Conservation (phyloP, 2,329 filamentous ascomycete species). For the Ceratocystis smalleyi region DNA sequence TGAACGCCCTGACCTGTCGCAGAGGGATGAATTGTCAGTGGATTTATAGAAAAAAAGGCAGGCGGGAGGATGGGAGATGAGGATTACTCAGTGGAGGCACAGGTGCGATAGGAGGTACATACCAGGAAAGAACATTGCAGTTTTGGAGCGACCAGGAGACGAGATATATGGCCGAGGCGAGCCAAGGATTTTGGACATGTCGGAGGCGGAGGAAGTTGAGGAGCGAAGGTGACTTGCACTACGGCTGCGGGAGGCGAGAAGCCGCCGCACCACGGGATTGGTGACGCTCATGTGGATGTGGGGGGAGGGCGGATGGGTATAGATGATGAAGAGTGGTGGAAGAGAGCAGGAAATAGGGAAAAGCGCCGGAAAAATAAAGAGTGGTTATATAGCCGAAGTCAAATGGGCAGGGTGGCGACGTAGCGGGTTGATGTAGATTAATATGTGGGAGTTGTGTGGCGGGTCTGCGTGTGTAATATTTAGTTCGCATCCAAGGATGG, state of each 20-base stretch:
- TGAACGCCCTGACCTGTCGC: constrained; percentile 68
- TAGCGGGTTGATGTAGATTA: no score
- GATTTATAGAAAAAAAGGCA: not conserved
- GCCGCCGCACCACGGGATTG: constrained; percentile 14
- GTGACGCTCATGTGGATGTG: constrained; percentile 10
- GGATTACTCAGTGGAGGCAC: not conserved
- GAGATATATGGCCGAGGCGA: constrained; percentile 9
- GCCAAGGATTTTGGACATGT: constrained; percentile 11
- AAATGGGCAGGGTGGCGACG: no score
- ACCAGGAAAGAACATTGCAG: constrained; percentile 48
- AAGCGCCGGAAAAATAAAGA: not conserved
- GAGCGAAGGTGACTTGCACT: constrained; percentile 3
- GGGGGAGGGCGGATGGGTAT: not conserved
- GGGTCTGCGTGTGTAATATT: no score
- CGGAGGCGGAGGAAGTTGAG: constrained; percentile 5
- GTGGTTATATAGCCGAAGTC: not conserved
- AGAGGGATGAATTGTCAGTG: constrained; percentile 6
- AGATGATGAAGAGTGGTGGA: not conserved
- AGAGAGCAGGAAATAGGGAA: not conserved
- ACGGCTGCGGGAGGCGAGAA: constrained; percentile 13
- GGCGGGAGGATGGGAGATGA: not conserved
- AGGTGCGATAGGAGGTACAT: constrained; percentile 12
- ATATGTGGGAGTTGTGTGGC: no score
- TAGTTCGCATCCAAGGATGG: no score
- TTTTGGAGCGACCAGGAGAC: constrained; percentile 25